Evolutionary conservation across 2,329 filamentous ascomycete genomes (phyloP), one percentile per base, ranked within the genome.

Genomic region (Penicillium sp.): DNA sequence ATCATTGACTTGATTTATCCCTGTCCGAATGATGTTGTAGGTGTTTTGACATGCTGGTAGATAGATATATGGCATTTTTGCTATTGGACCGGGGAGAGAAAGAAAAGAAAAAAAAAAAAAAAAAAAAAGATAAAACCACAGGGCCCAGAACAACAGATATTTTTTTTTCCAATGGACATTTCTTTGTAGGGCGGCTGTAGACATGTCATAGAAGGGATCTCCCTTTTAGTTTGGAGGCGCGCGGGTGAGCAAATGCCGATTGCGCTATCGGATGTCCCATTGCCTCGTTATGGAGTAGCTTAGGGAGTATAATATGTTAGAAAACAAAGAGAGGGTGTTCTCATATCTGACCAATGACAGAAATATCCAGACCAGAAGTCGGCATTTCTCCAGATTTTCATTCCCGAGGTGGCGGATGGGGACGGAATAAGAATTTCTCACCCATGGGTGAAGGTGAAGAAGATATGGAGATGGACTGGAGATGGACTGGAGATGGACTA

Each of bases 361-460:
- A 9, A 4, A n/a, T 4, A 38, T 38, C 35, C 35, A 38, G 17
- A 38, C 1, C 31, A 33, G 31, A 9, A 35, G 9, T 40, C 45
- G 48, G 54, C 40, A 56, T 35, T 41, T 41, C 50, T 57, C 55
- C 50, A 48, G 42, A 48, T 53, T 33, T 12, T 42, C 42, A 48
- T 41, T 57, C 23, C 54, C 48, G 46, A 50, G 17, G 25, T 33
- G 25, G 15, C 25, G 37, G 37, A 38, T 38, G 31, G 35, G 17
- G 40, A 42, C 13, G 15, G 25, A 10, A 19, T 29, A 45, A 29
- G 42, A 45, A 19, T 13, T 17, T 29, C 9, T 25, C 17, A 29
- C 9, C 53, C 40, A 51, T 51, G 40, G 47, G 2, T 37, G 1
- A 17, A 27, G 7, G 25, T 41, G 27, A 41, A 61, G 48, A 54